Base-by-base conservation (phyloP, 345 rosid genomes). In the Gossypium rotundifolium region DNA sequence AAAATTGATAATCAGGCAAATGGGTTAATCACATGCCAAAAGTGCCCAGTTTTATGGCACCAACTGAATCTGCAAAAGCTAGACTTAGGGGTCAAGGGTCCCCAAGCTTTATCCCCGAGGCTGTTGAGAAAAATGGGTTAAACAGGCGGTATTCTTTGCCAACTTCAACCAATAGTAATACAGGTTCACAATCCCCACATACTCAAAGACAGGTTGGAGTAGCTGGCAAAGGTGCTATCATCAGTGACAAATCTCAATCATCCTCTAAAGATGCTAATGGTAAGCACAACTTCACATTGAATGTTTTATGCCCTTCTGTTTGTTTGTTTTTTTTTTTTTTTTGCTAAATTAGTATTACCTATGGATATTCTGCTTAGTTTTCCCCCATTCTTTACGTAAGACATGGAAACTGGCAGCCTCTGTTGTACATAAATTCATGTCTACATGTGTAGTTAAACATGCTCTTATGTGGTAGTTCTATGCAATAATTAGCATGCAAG, bases 21-120 rank as follows among this genome's bases (percentile, higher is more conserved):
- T 53, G 90, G 79, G 63, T 70, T 81, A 51, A 80, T 13, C 81
- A 81, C 71, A 77, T 83, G 20, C 66, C 87, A 20, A 91, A 85
- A 74, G 76, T 87, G 63, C 98, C 93, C 12, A 87, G 95, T 83
- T 93, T 90, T 73, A 93, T 91, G 98, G 91, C 93, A 54, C 91
- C 95, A 60, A 93, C 97, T 77, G 87, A 85, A 82, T 91, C 97
- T 78, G 90, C 89, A 23, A 93, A 86, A 85, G 97, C 97, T 75
- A 91, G 85, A 83, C 79, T 88, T 49, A 87, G 85, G 80, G 93
- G 81, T 76, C 93, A 90, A 81, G 91, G 88, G 57, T 87, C 97
- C 60, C 88, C 96, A 0, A 66, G 86, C 57, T 27, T 88, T 67
- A 38, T 84, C 44, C 81, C 70, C 79, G 91, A 87, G 75, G 87